These are phyloP conservation scores for Setaria viridis DNA, from an alignment of 202 grass and related monocot genomes.

Conservation along the genomic window DNA sequence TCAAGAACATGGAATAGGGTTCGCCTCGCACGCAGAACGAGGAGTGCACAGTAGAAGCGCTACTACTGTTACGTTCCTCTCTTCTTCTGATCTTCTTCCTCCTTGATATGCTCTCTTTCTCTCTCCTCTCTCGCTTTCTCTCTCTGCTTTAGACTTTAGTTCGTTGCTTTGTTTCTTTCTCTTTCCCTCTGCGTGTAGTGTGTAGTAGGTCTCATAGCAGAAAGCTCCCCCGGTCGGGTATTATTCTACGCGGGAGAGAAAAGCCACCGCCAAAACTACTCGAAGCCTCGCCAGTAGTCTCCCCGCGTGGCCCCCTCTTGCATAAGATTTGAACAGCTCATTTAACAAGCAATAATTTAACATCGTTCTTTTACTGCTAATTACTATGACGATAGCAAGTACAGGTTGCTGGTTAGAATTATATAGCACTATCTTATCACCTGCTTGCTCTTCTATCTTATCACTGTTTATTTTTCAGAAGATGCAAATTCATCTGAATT, in stretches of 20 bases:
- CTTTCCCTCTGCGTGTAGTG: constrained; percentile 30
- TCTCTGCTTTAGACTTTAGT: constrained; percentile 54
- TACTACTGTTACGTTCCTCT: constrained; percentile 20
- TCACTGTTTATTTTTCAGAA: background rate
- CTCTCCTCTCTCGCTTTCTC: constrained; percentile 11
- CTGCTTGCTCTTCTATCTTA: background rate
- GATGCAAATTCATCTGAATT: background rate
- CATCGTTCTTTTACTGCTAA: background rate
- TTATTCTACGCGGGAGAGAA: constrained; percentile 50
- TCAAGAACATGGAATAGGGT: constrained; percentile 73
- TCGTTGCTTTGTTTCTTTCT: constrained; percentile 56
- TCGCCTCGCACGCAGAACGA: constrained; percentile 59
- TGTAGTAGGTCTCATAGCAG: constrained; percentile 39
- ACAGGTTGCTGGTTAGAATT: background rate
- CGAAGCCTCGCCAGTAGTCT: constrained; percentile 50
- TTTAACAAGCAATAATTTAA: background rate
- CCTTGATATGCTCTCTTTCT: constrained; percentile 38
- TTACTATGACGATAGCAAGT: background rate
- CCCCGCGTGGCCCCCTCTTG: constrained; percentile 16
- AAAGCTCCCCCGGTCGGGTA: constrained; percentile 45
- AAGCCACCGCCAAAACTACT: constrained; percentile 50
- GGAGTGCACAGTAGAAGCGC: constrained; percentile 19
- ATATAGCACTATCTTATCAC: background rate
- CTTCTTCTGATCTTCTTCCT: constrained; percentile 17
- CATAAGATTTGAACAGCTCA: constrained; percentile 15